These are phyloP conservation scores for Platanthera guangdongensis DNA, from an alignment of 106 monocot species.

Conservation along the genomic window DNA sequence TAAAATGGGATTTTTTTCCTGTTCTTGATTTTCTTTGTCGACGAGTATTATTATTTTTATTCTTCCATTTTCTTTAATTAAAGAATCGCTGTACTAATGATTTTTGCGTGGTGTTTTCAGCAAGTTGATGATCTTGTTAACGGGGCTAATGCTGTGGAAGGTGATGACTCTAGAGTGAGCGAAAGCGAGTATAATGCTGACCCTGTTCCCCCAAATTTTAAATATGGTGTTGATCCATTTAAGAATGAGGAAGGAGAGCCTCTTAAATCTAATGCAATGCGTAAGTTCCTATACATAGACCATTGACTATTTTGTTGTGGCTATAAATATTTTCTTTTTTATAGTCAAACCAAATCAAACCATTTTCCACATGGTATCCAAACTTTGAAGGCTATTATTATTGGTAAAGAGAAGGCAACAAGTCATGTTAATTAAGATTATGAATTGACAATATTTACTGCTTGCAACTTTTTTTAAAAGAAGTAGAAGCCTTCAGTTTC, in stretches of 20 bases:
- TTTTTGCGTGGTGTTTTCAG: constrained; percentile 17
- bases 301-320: neutral
- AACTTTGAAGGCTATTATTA: no score
- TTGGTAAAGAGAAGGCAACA: neutral
- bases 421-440: neutral
- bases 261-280: constrained; percentile 75
- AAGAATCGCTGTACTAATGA: neutral
- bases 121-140: constrained; percentile 22
- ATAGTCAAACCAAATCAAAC: neutral
- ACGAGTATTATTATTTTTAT: neutral
- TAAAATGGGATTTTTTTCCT: neutral
- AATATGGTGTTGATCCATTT: constrained; percentile 50
- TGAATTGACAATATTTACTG: neutral
- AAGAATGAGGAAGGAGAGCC: constrained; percentile 65
- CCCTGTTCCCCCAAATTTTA: constrained; percentile 6
- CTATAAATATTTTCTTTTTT: neutral
- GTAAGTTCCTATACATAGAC: constrained; percentile 35
- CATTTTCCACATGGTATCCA: no score
- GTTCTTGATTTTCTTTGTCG: neutral
- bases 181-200: constrained; percentile 8
- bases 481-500: neutral
- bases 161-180: constrained; percentile 14
- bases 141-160: constrained; percentile 14
- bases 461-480: neutral
- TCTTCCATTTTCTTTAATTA: no score